A percentile compares a stretch with the other conserved stretches of the same genome.
These are phyloP conservation scores for Trichosporon inkin DNA, from an alignment of 1,284 basidiomycete species.

Conservation along the genomic window DNA sequence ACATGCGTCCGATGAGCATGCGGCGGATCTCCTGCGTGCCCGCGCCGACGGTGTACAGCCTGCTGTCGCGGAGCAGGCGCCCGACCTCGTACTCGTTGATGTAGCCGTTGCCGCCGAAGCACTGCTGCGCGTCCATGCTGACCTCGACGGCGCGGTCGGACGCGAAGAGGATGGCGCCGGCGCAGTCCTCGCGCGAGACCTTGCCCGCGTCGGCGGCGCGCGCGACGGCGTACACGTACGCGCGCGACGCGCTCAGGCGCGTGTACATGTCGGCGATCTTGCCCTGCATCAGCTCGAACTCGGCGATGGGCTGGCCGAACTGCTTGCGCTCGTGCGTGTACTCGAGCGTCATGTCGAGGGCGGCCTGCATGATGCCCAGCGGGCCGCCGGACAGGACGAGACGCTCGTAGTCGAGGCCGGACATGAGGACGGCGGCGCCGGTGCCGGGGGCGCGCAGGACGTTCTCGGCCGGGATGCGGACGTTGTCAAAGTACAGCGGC, in stretches of 20 bases:
- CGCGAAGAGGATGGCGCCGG: constrained; percentile 84
- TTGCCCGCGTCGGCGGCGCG: constrained; percentile 78
- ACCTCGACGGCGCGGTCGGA: constrained; percentile 86
- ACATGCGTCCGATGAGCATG: constrained; percentile 84
- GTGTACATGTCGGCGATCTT: constrained; percentile 84
- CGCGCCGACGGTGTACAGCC: constrained; percentile 84
- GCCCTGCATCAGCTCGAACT: constrained; percentile 95
- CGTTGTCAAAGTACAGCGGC: constrained; percentile 88
- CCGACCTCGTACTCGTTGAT: constrained; percentile 89
- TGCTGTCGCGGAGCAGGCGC: constrained; percentile 74
- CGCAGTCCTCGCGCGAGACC: constrained; percentile 84
- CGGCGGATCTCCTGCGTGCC: constrained; percentile 86
- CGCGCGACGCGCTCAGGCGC: constrained; percentile 76
- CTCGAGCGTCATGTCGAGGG: constrained; percentile 80
- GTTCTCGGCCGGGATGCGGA: constrained; percentile 80
- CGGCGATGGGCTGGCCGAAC: constrained; percentile 79
- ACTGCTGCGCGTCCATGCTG: constrained; percentile 85
- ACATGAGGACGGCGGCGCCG: constrained; percentile 87
- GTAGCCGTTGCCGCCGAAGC: constrained; percentile 86
- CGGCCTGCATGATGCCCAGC: constrained; percentile 85
- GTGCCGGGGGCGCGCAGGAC: constrained; percentile 74
- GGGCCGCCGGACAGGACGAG: constrained; percentile 86
- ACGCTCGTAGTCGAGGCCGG: constrained; percentile 85
- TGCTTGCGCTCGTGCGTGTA: constrained; percentile 90
- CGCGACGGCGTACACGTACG: constrained; percentile 90